phyloP scores from a whole-genome alignment of 1,139 yeast genomes.

The Debaryomyces coudertii region DNA sequence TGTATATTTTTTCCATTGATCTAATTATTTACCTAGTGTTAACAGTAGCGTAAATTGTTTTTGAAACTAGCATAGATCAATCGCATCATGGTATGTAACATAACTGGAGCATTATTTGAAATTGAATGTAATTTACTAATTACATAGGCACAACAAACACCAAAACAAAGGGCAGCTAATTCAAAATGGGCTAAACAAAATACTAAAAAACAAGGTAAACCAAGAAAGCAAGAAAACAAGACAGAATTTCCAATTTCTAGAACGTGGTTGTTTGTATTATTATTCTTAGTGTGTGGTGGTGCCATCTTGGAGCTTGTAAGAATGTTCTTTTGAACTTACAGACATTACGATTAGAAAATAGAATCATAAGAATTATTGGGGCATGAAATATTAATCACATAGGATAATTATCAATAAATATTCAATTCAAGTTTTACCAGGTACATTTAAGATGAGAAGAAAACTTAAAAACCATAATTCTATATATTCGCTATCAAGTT shows the following conservation, averaged over 20 bases:
- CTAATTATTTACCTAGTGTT: neutral
- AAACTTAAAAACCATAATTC: neutral
- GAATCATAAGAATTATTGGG: neutral
- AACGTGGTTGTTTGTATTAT: conserved; percentile 62
- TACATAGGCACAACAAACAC: conserved; percentile 67
- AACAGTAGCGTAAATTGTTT: neutral
- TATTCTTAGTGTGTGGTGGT: conserved; percentile 81
- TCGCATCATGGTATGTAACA: conserved; percentile 4
- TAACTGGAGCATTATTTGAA: no score
- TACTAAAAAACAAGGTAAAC: conserved; percentile 70
- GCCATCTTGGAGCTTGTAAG: conserved; percentile 72
- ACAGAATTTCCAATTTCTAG: conserved; percentile 54
- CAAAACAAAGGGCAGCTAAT: conserved; percentile 84
- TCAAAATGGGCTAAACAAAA: conserved; percentile 75
- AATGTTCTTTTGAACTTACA: conserved; percentile 43
- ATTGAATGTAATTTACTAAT: conserved; percentile 42
- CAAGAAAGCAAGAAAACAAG: conserved; percentile 41
- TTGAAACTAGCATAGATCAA: neutral
- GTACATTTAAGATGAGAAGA: neutral
- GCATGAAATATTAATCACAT: neutral
- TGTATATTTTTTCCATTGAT: conserved; percentile 1
- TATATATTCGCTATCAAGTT: conserved; percentile 5
- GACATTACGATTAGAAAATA: neutral
- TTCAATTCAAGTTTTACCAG: neutral
- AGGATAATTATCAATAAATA: neutral